Percentiles rank a stretch among this genome's conserved stretches.
Evolutionary conservation across 2,329 filamentous ascomycete genomes (phyloP).

Genomic region (Periconia digitata): DNA sequence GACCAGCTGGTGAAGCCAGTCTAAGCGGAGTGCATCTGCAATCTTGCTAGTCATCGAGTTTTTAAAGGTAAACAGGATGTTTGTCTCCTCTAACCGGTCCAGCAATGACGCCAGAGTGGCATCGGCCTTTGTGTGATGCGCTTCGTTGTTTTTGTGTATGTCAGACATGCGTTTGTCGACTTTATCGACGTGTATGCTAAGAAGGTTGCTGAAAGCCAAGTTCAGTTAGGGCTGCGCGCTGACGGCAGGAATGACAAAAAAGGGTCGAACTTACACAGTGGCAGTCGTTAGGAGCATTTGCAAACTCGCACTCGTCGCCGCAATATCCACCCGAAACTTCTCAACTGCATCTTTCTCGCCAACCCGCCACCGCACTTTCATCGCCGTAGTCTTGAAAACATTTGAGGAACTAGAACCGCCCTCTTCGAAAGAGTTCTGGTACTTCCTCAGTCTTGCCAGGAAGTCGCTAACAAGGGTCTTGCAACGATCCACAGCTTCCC

Average conservation of each 20-base stretch:
- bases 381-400: constrained; percentile 3
- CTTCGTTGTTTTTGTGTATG: neutral
- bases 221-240: neutral
- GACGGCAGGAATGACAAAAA: neutral
- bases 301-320: constrained; percentile 6
- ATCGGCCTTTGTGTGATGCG: neutral
- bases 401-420: neutral
- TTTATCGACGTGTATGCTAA: neutral
- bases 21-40: constrained; percentile 1
- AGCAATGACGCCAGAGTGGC: neutral
- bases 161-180: neutral
- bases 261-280: constrained; percentile 7
- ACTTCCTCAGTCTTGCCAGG: constrained; percentile 4
- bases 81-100: neutral
- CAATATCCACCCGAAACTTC: constrained; percentile 14
- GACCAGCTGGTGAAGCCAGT: constrained; percentile 11
- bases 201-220: constrained; percentile 6
- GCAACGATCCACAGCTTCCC: constrained; percentile 5
- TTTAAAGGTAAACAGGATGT: constrained; percentile 2
- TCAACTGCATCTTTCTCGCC: constrained; percentile 14
- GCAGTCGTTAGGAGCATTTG: constrained; percentile 15
- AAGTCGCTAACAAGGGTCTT: constrained; percentile 6
- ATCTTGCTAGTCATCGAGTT: constrained; percentile 9
- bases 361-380: constrained; percentile 12
- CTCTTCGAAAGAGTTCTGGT: constrained; percentile 7